phyloP scores from a whole-genome alignment of 345 rosid genomes.

The Euphorbia tirucalli region DNA sequence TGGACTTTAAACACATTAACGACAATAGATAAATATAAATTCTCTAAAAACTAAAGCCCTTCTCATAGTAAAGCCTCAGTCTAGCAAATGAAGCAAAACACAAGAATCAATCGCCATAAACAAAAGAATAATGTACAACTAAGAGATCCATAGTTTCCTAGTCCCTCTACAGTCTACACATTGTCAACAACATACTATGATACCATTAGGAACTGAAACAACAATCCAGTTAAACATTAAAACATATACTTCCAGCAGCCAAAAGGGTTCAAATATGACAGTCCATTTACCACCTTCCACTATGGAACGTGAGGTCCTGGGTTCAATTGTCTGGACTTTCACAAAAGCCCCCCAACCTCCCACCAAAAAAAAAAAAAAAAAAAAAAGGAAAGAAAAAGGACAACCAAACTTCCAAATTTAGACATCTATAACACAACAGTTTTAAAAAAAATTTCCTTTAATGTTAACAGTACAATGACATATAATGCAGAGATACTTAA shows the following conservation, averaged over 20 bases:
- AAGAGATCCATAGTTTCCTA: not conserved
- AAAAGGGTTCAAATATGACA: not conserved
- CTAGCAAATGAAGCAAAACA: too few species aligned
- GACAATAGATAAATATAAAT: not conserved
- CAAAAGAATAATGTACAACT: not conserved
- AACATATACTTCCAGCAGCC: not conserved
- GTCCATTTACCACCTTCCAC: too few species aligned
- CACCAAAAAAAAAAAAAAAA: not conserved
- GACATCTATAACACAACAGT: not conserved
- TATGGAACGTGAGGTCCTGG: too few species aligned
- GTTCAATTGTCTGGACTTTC: too few species aligned
- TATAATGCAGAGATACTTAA: not conserved
- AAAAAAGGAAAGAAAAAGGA: not conserved
- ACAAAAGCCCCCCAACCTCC: not conserved
- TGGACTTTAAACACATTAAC: not conserved
- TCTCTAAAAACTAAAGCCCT: not conserved
- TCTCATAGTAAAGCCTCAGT: not conserved
- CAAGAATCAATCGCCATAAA: too few species aligned
- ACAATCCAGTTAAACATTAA: not conserved
- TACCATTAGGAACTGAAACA: not conserved
- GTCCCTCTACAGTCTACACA: slow-evolving; percentile 2
- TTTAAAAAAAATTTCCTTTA: not conserved
- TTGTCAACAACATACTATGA: not conserved
- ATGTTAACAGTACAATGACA: not conserved
- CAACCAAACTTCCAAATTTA: not conserved